phyloP scores from a whole-genome alignment of 2,329 filamentous ascomycete species.

The Ceratocystis albifundus region DNA sequence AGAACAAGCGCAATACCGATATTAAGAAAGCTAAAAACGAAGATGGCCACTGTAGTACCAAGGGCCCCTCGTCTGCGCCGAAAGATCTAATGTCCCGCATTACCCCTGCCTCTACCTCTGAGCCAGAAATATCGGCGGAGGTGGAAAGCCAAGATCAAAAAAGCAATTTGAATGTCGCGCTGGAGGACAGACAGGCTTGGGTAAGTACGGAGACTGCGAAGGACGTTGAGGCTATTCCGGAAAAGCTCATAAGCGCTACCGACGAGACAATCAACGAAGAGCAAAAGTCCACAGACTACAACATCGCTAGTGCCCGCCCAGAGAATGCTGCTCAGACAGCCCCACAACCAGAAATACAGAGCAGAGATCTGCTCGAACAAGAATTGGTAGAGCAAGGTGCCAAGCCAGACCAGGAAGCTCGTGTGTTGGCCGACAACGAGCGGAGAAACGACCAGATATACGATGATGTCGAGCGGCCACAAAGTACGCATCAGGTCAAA shows the following conservation, averaged over 20 bases:
- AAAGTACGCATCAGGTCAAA: slow-evolving; percentile 13
- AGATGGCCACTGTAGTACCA: slow-evolving; percentile 1
- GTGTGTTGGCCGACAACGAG: slow-evolving; percentile 9
- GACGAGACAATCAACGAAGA: background rate
- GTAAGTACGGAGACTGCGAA: background rate
- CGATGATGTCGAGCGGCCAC: slow-evolving; percentile 14
- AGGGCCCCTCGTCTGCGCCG: background rate
- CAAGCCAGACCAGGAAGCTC: slow-evolving; percentile 1
- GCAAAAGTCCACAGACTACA: slow-evolving; percentile 5
- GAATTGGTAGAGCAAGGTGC: background rate
- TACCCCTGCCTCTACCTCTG: slow-evolving; percentile 11
- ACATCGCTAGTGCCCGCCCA: background rate
- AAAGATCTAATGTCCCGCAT: slow-evolving; percentile 5
- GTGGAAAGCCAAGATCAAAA: background rate
- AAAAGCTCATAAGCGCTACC: background rate
- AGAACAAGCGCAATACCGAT: background rate
- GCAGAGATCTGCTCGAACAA: background rate
- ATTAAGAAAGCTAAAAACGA: background rate
- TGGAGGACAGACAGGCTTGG: background rate
- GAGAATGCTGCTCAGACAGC: background rate
- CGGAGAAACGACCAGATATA: slow-evolving; percentile 14
- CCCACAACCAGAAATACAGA: background rate
- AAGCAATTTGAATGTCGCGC: background rate
- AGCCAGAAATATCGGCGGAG: background rate
- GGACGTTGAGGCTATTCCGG: background rate